Conservation (phyloP, 2,329 filamentous ascomycete genomes). For the Aureobasidium leucospermi region DNA sequence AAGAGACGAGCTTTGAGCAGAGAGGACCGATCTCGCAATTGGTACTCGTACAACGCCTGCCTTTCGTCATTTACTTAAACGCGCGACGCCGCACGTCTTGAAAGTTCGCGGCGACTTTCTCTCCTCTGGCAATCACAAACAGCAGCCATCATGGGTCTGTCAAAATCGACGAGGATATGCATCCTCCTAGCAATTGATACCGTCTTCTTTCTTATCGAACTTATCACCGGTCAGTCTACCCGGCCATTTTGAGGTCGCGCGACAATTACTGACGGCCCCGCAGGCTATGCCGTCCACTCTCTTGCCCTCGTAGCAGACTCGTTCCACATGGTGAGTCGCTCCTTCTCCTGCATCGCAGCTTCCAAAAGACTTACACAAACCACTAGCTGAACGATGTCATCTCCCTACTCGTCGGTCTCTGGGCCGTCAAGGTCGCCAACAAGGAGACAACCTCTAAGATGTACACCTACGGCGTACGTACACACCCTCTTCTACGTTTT, state of each 20-base stretch:
- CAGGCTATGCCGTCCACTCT: slow-evolving; percentile 69
- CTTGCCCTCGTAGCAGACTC: slow-evolving; percentile 92
- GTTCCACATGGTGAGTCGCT: slow-evolving; percentile 78
- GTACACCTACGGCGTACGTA: slow-evolving; percentile 84
- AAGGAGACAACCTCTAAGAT: slow-evolving; percentile 73
- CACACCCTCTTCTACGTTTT: not conserved
- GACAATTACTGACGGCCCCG: not conserved
- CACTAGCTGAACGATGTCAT: slow-evolving; percentile 88
- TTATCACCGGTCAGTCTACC: slow-evolving; percentile 57
- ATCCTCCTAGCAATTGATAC: slow-evolving; percentile 88
- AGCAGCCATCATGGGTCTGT: slow-evolving; percentile 69
- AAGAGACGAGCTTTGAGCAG: not conserved
- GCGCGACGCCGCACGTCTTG: slow-evolving; percentile 2
- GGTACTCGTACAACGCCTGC: not conserved
- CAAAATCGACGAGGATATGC: slow-evolving; percentile 85
- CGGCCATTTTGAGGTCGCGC: not conserved
- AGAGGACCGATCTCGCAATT: not conserved
- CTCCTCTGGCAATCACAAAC: not conserved
- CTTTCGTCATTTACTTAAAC: slow-evolving; percentile 1
- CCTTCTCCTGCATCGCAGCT: not conserved
- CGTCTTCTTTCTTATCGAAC: slow-evolving; percentile 82
- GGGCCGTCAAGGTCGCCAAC: slow-evolving; percentile 87
- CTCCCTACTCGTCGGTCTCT: slow-evolving; percentile 82
- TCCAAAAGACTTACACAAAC: not conserved
- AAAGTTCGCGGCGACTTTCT: not conserved